Percentiles rank a stretch among this genome's conserved stretches.
Conservation (phyloP, 345 rosid genomes). For the Citrus cavaleriei region DNA sequence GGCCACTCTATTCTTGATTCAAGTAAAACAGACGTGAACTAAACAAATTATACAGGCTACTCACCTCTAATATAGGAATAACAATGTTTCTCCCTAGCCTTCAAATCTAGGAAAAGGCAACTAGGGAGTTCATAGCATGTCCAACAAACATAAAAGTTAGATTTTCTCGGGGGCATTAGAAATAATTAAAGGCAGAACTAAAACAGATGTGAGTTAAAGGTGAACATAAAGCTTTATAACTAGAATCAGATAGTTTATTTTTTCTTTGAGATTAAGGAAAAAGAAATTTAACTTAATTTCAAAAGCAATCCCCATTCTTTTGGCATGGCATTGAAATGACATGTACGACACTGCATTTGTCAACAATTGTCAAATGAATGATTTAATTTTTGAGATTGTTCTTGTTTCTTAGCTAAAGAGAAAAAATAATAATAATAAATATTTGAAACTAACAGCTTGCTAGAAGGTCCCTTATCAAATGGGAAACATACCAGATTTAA, state of each 20-base stretch:
- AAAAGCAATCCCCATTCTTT: neutral
- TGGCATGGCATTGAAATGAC: neutral
- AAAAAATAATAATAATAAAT: neutral
- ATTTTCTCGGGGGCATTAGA: neutral
- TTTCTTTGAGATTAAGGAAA: neutral
- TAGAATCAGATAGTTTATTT: neutral
- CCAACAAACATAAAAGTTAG: neutral
- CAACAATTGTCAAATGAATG: neutral
- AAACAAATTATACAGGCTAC: neutral
- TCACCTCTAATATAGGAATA: neutral
- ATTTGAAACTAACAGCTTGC: neutral
- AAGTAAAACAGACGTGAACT: neutral
- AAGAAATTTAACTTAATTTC: neutral
- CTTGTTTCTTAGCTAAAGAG: neutral
- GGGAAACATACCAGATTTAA: slow-evolving; percentile 62
- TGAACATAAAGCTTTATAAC: neutral
- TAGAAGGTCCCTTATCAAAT: neutral
- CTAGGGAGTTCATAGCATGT: neutral
- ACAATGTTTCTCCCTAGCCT: neutral
- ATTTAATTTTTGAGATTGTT: neutral
- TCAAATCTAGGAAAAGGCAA: neutral
- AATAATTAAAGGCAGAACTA: neutral
- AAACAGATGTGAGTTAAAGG: neutral
- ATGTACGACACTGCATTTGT: neutral
- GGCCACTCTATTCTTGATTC: slow-evolving; percentile 1